Evolutionary conservation across 1,284 basidiomycete genomes (phyloP).

Genomic region (Earliella scabrosa): DNA sequence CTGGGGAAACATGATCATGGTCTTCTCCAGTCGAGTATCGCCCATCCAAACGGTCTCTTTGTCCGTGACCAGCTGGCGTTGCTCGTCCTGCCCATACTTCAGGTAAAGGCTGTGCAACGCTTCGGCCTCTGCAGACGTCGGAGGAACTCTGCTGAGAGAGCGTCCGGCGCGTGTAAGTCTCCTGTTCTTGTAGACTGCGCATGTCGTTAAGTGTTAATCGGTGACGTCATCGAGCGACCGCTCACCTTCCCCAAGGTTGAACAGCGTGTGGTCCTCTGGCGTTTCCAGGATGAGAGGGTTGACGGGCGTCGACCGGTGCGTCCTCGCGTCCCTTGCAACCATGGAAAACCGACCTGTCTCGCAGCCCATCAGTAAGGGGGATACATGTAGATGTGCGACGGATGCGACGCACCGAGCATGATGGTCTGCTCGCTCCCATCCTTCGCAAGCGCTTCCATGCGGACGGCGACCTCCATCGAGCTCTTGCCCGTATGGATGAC

Average conservation of each 20-base stretch:
- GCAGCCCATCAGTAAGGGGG: neutral
- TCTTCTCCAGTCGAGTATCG: slow-evolving; percentile 66
- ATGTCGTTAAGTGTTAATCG: neutral
- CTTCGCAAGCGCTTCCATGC: slow-evolving; percentile 69
- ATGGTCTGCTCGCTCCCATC: slow-evolving; percentile 59
- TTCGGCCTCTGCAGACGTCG: slow-evolving; percentile 67
- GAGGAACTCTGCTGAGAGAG: slow-evolving; percentile 74
- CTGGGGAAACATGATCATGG: slow-evolving; percentile 86
- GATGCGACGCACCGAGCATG: slow-evolving; percentile 62
- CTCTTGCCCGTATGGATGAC: slow-evolving; percentile 80
- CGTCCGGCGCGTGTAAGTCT: slow-evolving; percentile 55
- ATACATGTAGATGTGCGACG: neutral
- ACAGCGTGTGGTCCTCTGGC: slow-evolving; percentile 65
- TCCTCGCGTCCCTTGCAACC: slow-evolving; percentile 78
- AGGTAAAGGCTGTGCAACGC: slow-evolving; percentile 74
- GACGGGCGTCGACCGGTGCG: slow-evolving; percentile 67
- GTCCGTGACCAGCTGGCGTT: slow-evolving; percentile 7
- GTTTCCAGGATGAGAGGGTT: slow-evolving; percentile 66
- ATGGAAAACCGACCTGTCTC: slow-evolving; percentile 74
- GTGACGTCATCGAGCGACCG: no score
- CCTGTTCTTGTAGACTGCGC: slow-evolving; percentile 54
- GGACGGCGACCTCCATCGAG: slow-evolving; percentile 83
- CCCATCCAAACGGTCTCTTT: slow-evolving; percentile 68
- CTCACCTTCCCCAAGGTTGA: slow-evolving; percentile 71
- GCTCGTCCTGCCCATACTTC: slow-evolving; percentile 47